These are phyloP conservation scores for Periconia macrospinosa DNA, from an alignment of 2,329 filamentous ascomycete species.

Conservation along the genomic window DNA sequence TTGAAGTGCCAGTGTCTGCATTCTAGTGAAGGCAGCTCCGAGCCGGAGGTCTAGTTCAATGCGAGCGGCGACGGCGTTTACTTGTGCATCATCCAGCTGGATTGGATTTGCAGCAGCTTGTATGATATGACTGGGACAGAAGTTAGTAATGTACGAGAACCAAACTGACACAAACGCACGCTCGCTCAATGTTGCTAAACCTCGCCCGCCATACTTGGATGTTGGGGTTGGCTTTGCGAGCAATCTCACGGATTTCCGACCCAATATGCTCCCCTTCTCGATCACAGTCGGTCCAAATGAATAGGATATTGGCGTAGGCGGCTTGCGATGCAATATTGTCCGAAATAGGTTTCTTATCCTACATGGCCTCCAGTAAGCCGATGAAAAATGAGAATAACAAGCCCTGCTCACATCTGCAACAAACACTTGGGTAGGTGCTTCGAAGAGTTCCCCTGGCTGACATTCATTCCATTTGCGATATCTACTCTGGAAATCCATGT, in stretches of 20 bases:
- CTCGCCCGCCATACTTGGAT: slow-evolving; percentile 82
- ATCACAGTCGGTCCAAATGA: slow-evolving; percentile 99
- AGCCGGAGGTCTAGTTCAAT: slow-evolving; percentile 92
- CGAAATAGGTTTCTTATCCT: slow-evolving; percentile 81
- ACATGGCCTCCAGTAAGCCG: slow-evolving; percentile 12
- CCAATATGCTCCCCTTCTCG: slow-evolving; percentile 97
- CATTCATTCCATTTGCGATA: slow-evolving; percentile 82
- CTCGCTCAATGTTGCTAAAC: slow-evolving; percentile 95
- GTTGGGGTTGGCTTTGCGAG: slow-evolving; percentile 69
- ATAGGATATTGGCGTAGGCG: slow-evolving; percentile 69
- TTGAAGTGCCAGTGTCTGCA: slow-evolving; percentile 79
- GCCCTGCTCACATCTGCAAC: slow-evolving; percentile 63
- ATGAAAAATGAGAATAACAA: not conserved
- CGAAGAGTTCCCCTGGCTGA: slow-evolving; percentile 77
- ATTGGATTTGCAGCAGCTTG: slow-evolving; percentile 77
- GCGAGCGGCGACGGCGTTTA: slow-evolving; percentile 81
- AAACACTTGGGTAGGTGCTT: slow-evolving; percentile 70
- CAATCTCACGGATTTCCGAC: slow-evolving; percentile 82
- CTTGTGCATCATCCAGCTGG: slow-evolving; percentile 80
- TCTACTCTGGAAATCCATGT: slow-evolving; percentile 72
- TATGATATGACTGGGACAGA: slow-evolving; percentile 71
- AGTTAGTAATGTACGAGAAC: slow-evolving; percentile 3
- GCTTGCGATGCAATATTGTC: slow-evolving; percentile 84
- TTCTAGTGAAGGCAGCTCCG: slow-evolving; percentile 87
- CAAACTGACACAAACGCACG: slow-evolving; percentile 55